phyloP scores from a whole-genome alignment of 2,329 filamentous ascomycete genomes.

The Neopestalotiopsis sp. region DNA sequence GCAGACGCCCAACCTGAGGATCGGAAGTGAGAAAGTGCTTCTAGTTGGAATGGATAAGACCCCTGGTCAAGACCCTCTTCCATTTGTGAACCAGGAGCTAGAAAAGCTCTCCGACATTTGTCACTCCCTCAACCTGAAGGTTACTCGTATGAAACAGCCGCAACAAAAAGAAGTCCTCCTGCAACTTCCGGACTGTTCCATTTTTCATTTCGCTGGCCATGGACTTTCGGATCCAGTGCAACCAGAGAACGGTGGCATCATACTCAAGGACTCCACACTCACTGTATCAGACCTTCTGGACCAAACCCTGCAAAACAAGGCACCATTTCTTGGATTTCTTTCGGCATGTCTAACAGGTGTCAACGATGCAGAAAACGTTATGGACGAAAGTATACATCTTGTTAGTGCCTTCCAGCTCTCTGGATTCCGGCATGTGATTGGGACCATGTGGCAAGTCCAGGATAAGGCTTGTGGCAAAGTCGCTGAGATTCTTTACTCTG shows the following conservation, averaged over 20 bases:
- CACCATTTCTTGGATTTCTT: slow-evolving; percentile 43
- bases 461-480: slow-evolving; percentile 39
- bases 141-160: background rate
- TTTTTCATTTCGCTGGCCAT: slow-evolving; percentile 5
- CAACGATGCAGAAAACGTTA: slow-evolving; percentile 26
- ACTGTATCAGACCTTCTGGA: slow-evolving; percentile 24
- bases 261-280: background rate
- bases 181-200: background rate
- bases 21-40: background rate
- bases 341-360: slow-evolving; percentile 43
- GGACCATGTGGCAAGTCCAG: slow-evolving; percentile 44
- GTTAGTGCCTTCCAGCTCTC: slow-evolving; percentile 43
- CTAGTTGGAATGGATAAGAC: background rate
- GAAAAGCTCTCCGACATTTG: background rate
- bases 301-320: slow-evolving; percentile 19
- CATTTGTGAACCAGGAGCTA: background rate
- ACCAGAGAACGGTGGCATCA: background rate
- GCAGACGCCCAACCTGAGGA: background rate
- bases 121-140: background rate
- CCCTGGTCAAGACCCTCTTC: background rate
- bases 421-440: slow-evolving; percentile 47
- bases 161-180: background rate
- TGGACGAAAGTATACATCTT: slow-evolving; percentile 46
- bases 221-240: background rate
- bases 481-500: too few species aligned